Percentiles rank a stretch among this genome's conserved stretches.
Evolutionary conservation across 495 filamentous ascomycete species (phyloP).

Genomic region (Hypoxylon crocopeplum): DNA sequence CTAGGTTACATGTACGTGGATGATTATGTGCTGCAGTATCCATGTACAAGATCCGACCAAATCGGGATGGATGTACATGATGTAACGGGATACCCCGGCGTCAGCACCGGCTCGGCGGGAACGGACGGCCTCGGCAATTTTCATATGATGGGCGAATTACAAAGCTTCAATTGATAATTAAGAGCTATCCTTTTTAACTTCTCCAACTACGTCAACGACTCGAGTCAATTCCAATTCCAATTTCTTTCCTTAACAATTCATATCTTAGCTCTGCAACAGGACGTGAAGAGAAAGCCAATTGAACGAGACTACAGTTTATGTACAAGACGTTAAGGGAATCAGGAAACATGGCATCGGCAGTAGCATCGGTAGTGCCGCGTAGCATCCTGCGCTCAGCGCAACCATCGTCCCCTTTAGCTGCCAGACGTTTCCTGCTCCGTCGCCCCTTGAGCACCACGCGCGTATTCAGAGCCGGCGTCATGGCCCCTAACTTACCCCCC

Average conservation of each 20-base stretch:
- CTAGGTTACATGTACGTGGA: too few species aligned
- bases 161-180: slow-evolving; percentile 31
- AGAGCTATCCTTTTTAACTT: neutral
- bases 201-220: slow-evolving; percentile 33
- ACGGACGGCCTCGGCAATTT: slow-evolving; percentile 27
- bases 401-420: slow-evolving; percentile 2
- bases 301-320: too few species aligned
- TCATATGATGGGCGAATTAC: slow-evolving; percentile 31
- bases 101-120: slow-evolving; percentile 8
- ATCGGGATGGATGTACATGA: slow-evolving; percentile 1
- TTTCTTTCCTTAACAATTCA: neutral
- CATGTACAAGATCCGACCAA: too few species aligned
- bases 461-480: slow-evolving; percentile 19
- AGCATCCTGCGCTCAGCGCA: slow-evolving; percentile 28
- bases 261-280: neutral
- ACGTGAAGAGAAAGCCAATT: too few species aligned
- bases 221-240: neutral
- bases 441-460: slow-evolving; percentile 32
- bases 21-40: too few species aligned
- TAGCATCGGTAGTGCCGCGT: slow-evolving; percentile 27
- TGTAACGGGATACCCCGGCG: slow-evolving; percentile 5
- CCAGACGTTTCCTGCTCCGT: slow-evolving; percentile 4
- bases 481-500: slow-evolving; percentile 20
- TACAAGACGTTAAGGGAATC: too few species aligned
- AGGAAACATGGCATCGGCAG: too few species aligned